These are phyloP conservation scores for Suhomyces chickasaworum DNA, from an alignment of 1,139 yeast species.

Conservation along the genomic window DNA sequence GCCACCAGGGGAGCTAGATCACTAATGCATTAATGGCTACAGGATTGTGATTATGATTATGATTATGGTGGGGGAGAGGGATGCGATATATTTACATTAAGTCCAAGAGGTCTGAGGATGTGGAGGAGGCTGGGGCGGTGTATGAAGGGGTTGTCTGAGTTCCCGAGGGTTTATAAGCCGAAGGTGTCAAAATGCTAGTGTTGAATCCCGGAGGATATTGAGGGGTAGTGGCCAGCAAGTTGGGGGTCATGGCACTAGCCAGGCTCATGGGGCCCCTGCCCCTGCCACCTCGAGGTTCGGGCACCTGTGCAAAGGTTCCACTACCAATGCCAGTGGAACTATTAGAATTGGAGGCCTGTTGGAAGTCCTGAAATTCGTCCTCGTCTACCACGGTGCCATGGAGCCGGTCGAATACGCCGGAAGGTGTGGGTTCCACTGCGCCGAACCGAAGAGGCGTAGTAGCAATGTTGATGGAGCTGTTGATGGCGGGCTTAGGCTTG, in stretches of 20 bases:
- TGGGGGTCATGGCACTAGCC: constrained; percentile 1
- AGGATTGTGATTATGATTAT: too few relatives aligned
- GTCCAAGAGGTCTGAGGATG: constrained; percentile 8
- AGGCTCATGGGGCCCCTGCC: too few relatives aligned
- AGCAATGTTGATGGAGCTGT: not conserved
- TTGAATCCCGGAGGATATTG: constrained; percentile 37
- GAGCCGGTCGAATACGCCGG: constrained; percentile 25
- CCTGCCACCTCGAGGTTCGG: too few relatives aligned
- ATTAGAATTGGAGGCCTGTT: constrained; percentile 21
- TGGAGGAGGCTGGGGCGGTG: constrained; percentile 3
- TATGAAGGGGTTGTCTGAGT: not conserved
- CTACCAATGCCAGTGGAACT: constrained; percentile 1
- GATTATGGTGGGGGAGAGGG: not conserved
- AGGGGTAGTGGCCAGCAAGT: not conserved
- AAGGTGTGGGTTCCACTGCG: not conserved
- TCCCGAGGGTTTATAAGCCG: constrained; percentile 2
- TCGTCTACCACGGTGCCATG: constrained; percentile 24
- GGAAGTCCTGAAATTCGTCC: constrained; percentile 38
- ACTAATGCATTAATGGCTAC: too few relatives aligned
- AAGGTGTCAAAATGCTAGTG: constrained; percentile 19
- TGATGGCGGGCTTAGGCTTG: not conserved
- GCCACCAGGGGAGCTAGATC: too few relatives aligned
- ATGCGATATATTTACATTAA: constrained; percentile 9
- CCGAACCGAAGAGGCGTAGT: constrained; percentile 1
- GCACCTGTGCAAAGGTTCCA: constrained; percentile 1